Percentiles rank a stretch among this genome's conserved stretches.
Conservation (phyloP, 2,329 filamentous ascomycete genomes). For the Coniella lustricola region DNA sequence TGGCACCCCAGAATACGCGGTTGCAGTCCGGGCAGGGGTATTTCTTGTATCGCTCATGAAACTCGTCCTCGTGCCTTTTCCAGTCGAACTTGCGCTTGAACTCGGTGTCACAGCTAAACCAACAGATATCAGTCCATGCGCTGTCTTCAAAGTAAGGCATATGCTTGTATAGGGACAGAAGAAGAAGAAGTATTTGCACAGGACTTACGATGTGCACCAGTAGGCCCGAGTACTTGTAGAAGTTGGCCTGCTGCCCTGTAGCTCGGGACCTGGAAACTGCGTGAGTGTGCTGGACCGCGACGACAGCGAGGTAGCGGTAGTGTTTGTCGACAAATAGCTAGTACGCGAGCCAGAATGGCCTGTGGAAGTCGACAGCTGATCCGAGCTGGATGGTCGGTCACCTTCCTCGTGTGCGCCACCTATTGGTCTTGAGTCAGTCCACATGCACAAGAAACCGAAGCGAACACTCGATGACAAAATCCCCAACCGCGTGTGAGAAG, state of each 20-base stretch:
- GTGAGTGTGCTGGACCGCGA: constrained; percentile 27
- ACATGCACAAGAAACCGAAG: background rate
- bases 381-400: constrained; percentile 11
- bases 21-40: constrained; percentile 63
- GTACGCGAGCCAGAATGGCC: constrained; percentile 41
- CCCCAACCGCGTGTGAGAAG: background rate
- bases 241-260: constrained; percentile 27
- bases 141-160: too few relatives aligned
- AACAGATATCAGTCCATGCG: too few relatives aligned
- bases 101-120: constrained; percentile 47
- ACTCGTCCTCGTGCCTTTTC: constrained; percentile 64
- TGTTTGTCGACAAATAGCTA: constrained; percentile 34
- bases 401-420: constrained; percentile 8
- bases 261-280: constrained; percentile 29
- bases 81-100: constrained; percentile 63
- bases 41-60: constrained; percentile 61
- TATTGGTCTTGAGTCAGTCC: constrained; percentile 3
- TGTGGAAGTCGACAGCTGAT: constrained; percentile 16
- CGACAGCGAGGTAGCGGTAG: constrained; percentile 25
- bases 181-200: constrained; percentile 7
- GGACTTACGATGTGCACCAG: constrained; percentile 45
- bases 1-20: constrained; percentile 60
- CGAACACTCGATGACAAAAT: background rate
- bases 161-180: background rate
- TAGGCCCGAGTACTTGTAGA: constrained; percentile 38